phyloP scores from a whole-genome alignment of 495 filamentous ascomycete genomes.

The Penicillium dipodomyicola region DNA sequence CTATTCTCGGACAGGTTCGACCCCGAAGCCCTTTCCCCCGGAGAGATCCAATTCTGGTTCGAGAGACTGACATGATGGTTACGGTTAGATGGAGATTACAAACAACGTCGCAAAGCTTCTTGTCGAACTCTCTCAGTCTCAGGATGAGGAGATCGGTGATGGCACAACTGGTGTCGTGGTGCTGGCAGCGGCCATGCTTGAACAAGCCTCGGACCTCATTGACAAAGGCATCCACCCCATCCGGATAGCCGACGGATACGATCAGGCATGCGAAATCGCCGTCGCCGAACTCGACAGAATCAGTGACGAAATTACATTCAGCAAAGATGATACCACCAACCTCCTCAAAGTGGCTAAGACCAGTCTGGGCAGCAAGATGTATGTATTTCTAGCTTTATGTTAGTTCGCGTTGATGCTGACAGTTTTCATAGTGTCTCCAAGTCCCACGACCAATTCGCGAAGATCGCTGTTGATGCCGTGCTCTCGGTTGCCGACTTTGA shows the following conservation, averaged over 20 bases:
- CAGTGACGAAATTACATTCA: slow-evolving; percentile 86
- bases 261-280: slow-evolving; percentile 94
- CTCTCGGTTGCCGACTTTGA: slow-evolving; percentile 95
- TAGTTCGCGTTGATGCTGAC: slow-evolving; percentile 24
- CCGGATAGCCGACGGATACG: slow-evolving; percentile 95
- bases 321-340: slow-evolving; percentile 71
- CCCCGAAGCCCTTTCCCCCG: slow-evolving; percentile 12
- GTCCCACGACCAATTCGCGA: slow-evolving; percentile 95
- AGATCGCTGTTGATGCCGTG: slow-evolving; percentile 96
- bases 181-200: slow-evolving; percentile 87
- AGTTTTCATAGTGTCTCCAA: slow-evolving; percentile 71
- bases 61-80: slow-evolving; percentile 20
- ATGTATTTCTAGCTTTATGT: slow-evolving; percentile 12
- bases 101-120: slow-evolving; percentile 97
- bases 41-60: not conserved
- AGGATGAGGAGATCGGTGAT: slow-evolving; percentile 98
- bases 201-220: slow-evolving; percentile 97
- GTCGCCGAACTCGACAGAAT: slow-evolving; percentile 89
- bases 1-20: slow-evolving; percentile 80
- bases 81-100: slow-evolving; percentile 84
- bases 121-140: slow-evolving; percentile 97
- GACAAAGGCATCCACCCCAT: slow-evolving; percentile 99
- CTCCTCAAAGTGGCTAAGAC: slow-evolving; percentile 92
- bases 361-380: slow-evolving; percentile 96
- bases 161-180: slow-evolving; percentile 98